These are phyloP conservation scores for Talaromyces sp. DNA, from an alignment of 2,329 filamentous ascomycete species.

Conservation along the genomic window DNA sequence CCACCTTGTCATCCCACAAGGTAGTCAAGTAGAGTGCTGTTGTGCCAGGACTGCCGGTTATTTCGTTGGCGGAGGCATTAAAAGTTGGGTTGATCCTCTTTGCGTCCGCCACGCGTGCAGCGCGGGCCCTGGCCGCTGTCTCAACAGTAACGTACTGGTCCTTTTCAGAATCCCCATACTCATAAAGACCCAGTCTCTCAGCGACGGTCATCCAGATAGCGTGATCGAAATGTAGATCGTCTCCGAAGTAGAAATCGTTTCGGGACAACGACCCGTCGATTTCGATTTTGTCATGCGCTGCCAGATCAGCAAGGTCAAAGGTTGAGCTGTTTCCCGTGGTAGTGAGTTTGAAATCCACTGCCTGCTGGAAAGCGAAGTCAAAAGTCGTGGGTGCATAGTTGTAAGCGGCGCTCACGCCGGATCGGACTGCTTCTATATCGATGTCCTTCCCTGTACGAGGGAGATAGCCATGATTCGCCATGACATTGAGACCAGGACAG, in stretches of 20 bases:
- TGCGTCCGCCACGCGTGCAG: slow-evolving; percentile 5
- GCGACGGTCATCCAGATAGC: slow-evolving; percentile 2
- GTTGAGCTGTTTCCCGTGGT: slow-evolving; percentile 10
- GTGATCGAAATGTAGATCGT: slow-evolving; percentile 14
- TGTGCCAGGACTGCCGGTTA: slow-evolving; percentile 3
- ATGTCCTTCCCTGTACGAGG: slow-evolving; percentile 22
- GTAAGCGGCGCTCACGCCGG: slow-evolving; percentile 2
- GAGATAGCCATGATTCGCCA: slow-evolving; percentile 29
- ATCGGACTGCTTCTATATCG: slow-evolving; percentile 3
- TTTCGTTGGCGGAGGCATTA: slow-evolving; percentile 5
- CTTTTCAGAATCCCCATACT: not conserved
- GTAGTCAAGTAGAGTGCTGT: slow-evolving; percentile 5
- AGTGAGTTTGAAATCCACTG: slow-evolving; percentile 1
- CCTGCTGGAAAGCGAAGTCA: slow-evolving; percentile 4
- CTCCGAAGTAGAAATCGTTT: slow-evolving; percentile 27
- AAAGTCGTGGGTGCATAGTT: slow-evolving; percentile 5
- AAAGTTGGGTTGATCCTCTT: slow-evolving; percentile 5
- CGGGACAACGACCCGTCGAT: slow-evolving; percentile 32
- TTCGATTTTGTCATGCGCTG: slow-evolving; percentile 30
- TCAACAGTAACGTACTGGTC: slow-evolving; percentile 4
- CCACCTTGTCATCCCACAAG: slow-evolving; percentile 6
- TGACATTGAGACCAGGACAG: slow-evolving; percentile 28
- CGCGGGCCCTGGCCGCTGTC: slow-evolving; percentile 7
- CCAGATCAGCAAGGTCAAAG: slow-evolving; percentile 20
- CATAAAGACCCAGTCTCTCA: slow-evolving; percentile 2